These are phyloP conservation scores for Leccinum truebloodii DNA, from an alignment of 768 basidiomycete species.

Conservation along the genomic window DNA sequence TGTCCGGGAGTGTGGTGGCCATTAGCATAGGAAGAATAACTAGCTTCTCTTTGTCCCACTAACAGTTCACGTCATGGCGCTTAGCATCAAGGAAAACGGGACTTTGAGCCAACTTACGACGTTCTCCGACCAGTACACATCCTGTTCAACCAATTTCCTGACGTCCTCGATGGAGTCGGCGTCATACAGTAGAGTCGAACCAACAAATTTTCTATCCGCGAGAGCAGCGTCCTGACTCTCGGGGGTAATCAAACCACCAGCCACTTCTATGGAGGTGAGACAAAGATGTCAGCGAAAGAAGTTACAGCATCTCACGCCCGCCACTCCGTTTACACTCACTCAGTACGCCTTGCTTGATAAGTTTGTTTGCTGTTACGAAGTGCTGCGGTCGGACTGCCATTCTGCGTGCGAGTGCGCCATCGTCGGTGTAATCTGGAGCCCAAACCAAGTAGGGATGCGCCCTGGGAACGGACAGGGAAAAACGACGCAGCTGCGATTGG, in stretches of 20 bases:
- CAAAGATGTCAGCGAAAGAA: conserved; percentile 6
- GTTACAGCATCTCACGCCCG: conserved; percentile 11
- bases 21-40: conserved; percentile 47
- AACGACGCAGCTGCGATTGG: conserved; percentile 12
- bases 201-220: conserved; percentile 57
- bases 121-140: conserved; percentile 43
- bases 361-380: conserved; percentile 44
- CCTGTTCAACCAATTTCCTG: conserved; percentile 40
- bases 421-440: conserved; percentile 65
- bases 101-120: conserved; percentile 39
- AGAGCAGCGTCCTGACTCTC: conserved; percentile 50
- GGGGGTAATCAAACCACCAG: conserved; percentile 58
- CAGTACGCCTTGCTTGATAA: conserved; percentile 46
- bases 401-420: conserved; percentile 56
- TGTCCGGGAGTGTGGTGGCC: conserved; percentile 37
- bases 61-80: neutral
- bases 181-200: conserved; percentile 58
- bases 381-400: conserved; percentile 57
- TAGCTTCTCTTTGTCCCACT: conserved; percentile 63
- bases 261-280: conserved; percentile 40
- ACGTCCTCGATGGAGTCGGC: conserved; percentile 51
- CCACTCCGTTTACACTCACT: conserved; percentile 38
- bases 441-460: conserved; percentile 46
- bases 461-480: conserved; percentile 12
- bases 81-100: conserved; percentile 2